A percentile compares a stretch with the other conserved stretches of the same genome.
Conservation (phyloP, 1,284 basidiomycete genomes). For the Lentinula novae-zelandiae region DNA sequence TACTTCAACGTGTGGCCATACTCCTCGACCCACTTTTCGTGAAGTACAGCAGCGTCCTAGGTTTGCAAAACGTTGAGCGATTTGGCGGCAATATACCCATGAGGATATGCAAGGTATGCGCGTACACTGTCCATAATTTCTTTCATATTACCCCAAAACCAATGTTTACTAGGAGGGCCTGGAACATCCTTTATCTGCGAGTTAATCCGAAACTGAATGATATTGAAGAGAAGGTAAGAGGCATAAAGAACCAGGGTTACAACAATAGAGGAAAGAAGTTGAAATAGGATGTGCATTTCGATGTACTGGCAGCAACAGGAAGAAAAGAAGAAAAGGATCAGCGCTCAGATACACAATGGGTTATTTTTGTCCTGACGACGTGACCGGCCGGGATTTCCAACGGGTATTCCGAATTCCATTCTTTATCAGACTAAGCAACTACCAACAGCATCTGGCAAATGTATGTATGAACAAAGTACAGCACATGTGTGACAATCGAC, state of each 20-base stretch:
- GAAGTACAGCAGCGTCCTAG: conserved; percentile 36
- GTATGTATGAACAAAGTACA: too few relatives aligned
- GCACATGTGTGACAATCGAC: too few relatives aligned
- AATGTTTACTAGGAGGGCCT: conserved; percentile 46
- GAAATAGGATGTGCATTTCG: conserved; percentile 3
- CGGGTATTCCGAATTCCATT: too few relatives aligned
- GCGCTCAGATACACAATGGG: too few relatives aligned
- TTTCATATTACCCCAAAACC: conserved; percentile 50
- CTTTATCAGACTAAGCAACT: too few relatives aligned
- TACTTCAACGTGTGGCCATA: conserved; percentile 53
- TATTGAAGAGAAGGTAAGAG: not conserved
- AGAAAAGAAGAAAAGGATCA: too few relatives aligned
- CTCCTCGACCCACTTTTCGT: conserved; percentile 51
- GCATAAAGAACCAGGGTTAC: not conserved
- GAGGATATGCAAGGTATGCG: not conserved
- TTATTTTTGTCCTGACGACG: too few relatives aligned
- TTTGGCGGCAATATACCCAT: not conserved
- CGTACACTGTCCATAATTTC: conserved; percentile 40
- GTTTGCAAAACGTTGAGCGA: not conserved
- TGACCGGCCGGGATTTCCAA: too few relatives aligned
- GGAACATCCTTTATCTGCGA: conserved; percentile 45
- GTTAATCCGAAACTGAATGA: not conserved
- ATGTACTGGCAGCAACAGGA: too few relatives aligned
- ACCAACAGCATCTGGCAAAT: too few relatives aligned
- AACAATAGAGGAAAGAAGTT: not conserved